Percentiles rank a stretch among this genome's conserved stretches.
Evolutionary conservation across 2,329 filamentous ascomycete species (phyloP).

Genomic region (Cercospora beticola): DNA sequence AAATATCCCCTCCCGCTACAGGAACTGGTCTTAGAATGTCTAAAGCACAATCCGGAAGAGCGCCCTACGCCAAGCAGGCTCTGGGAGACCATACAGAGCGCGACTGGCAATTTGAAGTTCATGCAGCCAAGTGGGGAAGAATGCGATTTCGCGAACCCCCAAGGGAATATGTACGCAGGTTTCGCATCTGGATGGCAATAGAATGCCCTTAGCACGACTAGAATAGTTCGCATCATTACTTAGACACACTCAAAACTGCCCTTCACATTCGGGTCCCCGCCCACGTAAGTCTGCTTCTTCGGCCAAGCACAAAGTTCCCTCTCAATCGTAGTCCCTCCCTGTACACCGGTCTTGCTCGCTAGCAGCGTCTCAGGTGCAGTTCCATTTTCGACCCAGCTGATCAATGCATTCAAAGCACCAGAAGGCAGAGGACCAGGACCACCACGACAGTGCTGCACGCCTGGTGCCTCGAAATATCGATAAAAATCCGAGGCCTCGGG

Average conservation of each 20-base stretch:
- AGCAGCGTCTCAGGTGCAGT: conserved; percentile 28
- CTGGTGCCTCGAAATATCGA: conserved; percentile 43
- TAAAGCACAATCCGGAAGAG: background rate
- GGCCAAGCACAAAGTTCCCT: conserved; percentile 21
- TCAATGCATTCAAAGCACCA: conserved; percentile 23
- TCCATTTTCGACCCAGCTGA: conserved; percentile 36
- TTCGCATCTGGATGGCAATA: background rate
- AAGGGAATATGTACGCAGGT: background rate
- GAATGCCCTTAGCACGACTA: background rate
- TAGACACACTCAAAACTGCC: conserved; percentile 18
- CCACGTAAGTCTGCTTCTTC: conserved; percentile 22
- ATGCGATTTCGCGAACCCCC: background rate
- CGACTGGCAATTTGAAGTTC: background rate
- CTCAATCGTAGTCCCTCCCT: background rate
- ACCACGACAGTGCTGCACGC: conserved; percentile 40
- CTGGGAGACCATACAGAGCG: background rate
- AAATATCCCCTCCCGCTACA: background rate
- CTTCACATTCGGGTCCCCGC: conserved; percentile 9
- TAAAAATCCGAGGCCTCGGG: conserved; percentile 37
- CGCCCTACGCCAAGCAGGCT: background rate
- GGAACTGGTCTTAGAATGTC: background rate
- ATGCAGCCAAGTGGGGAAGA: too few relatives aligned
- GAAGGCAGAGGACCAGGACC: conserved; percentile 33
- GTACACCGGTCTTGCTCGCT: conserved; percentile 1
- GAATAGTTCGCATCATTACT: background rate